A percentile compares a stretch with the other conserved stretches of the same genome.
phyloP scores from a whole-genome alignment of 2,329 filamentous ascomycete species.

The Xylaria sp. region DNA sequence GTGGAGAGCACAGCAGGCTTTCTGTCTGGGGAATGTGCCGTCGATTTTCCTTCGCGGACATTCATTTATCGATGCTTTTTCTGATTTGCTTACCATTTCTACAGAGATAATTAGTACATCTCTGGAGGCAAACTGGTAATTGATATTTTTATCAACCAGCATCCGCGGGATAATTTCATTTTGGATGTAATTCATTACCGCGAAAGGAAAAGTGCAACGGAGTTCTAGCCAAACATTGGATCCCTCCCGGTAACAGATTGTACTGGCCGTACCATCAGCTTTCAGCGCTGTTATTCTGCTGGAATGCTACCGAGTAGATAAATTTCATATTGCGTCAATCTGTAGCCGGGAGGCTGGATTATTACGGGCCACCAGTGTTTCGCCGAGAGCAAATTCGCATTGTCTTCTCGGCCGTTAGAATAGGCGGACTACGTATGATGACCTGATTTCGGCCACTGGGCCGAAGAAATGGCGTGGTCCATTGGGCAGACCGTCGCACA shows the following conservation, averaged over 20 bases:
- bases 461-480: constrained; percentile 41
- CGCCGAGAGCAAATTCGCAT: constrained; percentile 31
- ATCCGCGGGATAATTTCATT: constrained; percentile 5
- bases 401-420: constrained; percentile 40
- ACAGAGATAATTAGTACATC: neutral
- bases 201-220: neutral
- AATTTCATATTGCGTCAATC: constrained; percentile 22
- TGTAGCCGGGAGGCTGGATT: constrained; percentile 4
- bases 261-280: neutral
- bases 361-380: constrained; percentile 28
- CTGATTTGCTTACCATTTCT: neutral
- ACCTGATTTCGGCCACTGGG: constrained; percentile 37
- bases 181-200: neutral
- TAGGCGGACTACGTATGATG: constrained; percentile 35
- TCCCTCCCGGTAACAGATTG: neutral
- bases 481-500: constrained; percentile 43
- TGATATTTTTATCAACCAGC: neutral
- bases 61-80: neutral
- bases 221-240: neutral
- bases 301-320: constrained; percentile 1
- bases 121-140: neutral
- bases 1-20: neutral
- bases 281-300: neutral
- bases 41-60: neutral
- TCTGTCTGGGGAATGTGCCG: neutral